Evolutionary conservation across 2,329 filamentous ascomycete genomes (phyloP), one percentile per base, ranked within the genome.

Genomic region (Aspergillus pseudotamarii): DNA sequence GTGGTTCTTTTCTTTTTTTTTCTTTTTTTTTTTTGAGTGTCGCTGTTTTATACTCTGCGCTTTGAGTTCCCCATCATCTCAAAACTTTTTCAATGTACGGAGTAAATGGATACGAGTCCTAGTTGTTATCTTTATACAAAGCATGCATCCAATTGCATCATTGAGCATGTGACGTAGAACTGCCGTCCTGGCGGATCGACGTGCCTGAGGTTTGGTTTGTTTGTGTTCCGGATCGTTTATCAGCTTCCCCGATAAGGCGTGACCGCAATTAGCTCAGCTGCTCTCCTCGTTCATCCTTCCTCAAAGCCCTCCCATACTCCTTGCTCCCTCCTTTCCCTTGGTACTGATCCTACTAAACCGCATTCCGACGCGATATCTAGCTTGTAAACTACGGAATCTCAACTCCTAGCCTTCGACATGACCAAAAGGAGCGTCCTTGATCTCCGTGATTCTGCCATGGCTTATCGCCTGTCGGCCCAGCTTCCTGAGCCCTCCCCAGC

Each of bases 381-480:
- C 32, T 19, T 36, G 36, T n/a, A 12, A 38, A 14, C 23, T n/a
- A 10, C 57, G 26, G 10, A 9, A n/a, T 26, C 2, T 11, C 12
- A 41, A 16, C 26, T 26, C 43, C 32, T 45, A 32, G 34, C 36
- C 14, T 38, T 46, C 57, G 69, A 43, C 38, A 79, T 78, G 76
- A 75, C 76, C 21, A 75, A 72, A 63, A 74, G 73, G 64, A 69
- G 64, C 54, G 53, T 69, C 32, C 61, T 70, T 34, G 71, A 65
- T 51, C 69, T 75, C 36, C 73, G 74, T 38, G 68, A 70, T 38
- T 63, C 71, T 56, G 67, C 68, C 68, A 54, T 77, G 73, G 71
- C 72, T 50, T 72, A 74, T 50, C 72, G 75, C 57, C 68, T 72
- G 16, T 69, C 69, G 48, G 70, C 66, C 38, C 71, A 71, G 58